Conservation (phyloP, 2,329 filamentous ascomycete genomes). For the Paecilomyces dactylethromorphus region DNA sequence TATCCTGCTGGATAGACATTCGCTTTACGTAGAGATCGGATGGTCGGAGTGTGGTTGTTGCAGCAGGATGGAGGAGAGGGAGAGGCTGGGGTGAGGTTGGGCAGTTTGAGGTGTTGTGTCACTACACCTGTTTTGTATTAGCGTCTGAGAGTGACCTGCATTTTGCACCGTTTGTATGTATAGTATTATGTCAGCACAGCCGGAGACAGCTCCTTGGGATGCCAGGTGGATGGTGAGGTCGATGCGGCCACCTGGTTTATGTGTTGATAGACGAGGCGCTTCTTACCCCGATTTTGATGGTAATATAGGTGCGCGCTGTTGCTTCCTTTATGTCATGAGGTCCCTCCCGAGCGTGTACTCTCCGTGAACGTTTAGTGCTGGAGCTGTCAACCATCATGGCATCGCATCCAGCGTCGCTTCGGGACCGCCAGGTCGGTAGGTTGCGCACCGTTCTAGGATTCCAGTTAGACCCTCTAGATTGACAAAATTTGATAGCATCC, state of each 20-base stretch:
- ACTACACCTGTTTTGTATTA: constrained; percentile 10
- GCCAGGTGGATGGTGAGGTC: constrained; percentile 22
- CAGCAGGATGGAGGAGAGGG: background rate
- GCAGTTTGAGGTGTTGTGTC: constrained; percentile 12
- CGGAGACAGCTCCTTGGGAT: constrained; percentile 15
- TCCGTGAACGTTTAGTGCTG: constrained; percentile 9
- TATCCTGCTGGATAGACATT: constrained; percentile 29
- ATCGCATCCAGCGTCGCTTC: constrained; percentile 51
- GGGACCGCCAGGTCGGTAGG: constrained; percentile 67
- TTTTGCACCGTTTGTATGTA: constrained; percentile 14
- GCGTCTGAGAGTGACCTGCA: constrained; percentile 9
- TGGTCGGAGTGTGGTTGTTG: constrained; percentile 8
- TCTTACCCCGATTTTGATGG: background rate
- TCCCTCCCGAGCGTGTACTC: constrained; percentile 6
- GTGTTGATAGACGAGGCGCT: background rate
- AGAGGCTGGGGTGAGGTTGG: constrained; percentile 13
- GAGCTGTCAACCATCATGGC: constrained; percentile 42
- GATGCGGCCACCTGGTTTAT: constrained; percentile 1
- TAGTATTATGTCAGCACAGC: constrained; percentile 21
- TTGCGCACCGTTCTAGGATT: constrained; percentile 13
- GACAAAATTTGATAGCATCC: constrained; percentile 54
- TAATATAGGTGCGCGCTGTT: background rate
- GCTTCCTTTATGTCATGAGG: constrained; percentile 13
- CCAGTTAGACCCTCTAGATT: background rate
- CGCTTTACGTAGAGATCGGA: constrained; percentile 31